Conservation (phyloP, 2,329 filamentous ascomycete genomes). For the Colletotrichum sp. region DNA sequence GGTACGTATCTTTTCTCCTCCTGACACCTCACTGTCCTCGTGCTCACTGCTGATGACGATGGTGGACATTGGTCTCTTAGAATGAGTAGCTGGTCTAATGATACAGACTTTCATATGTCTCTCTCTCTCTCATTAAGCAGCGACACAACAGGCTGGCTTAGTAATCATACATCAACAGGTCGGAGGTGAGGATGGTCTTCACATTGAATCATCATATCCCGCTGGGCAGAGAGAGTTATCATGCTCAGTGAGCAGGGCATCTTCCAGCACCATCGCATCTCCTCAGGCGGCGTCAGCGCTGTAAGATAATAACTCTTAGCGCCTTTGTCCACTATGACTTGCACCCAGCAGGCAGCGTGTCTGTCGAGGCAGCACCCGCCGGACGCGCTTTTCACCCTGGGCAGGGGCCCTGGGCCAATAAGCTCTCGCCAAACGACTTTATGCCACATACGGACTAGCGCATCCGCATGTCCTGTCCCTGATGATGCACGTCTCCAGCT, state of each 20-base stretch:
- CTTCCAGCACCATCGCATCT: background rate
- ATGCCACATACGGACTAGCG: background rate
- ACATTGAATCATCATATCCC: background rate
- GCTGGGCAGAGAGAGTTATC: background rate
- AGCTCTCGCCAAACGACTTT: background rate
- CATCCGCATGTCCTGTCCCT: background rate
- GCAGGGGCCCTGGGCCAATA: slow-evolving; percentile 1
- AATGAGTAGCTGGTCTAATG: background rate
- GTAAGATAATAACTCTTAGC: background rate
- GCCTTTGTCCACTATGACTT: background rate
- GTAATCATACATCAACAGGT: background rate
- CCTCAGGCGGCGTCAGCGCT: background rate
- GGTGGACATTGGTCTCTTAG: background rate
- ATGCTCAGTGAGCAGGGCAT: background rate
- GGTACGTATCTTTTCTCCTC: background rate
- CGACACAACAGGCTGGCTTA: background rate
- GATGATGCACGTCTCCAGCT: slow-evolving; percentile 18
- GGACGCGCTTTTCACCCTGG: background rate
- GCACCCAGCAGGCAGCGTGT: background rate
- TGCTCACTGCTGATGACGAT: background rate
- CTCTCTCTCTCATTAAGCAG: background rate
- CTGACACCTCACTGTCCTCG: background rate
- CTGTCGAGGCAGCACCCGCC: background rate
- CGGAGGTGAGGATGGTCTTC: background rate
- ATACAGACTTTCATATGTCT: background rate